Evolutionary conservation across 176 grass and related monocot species (phyloP).

Genomic region (Zoysia pacifica): DNA sequence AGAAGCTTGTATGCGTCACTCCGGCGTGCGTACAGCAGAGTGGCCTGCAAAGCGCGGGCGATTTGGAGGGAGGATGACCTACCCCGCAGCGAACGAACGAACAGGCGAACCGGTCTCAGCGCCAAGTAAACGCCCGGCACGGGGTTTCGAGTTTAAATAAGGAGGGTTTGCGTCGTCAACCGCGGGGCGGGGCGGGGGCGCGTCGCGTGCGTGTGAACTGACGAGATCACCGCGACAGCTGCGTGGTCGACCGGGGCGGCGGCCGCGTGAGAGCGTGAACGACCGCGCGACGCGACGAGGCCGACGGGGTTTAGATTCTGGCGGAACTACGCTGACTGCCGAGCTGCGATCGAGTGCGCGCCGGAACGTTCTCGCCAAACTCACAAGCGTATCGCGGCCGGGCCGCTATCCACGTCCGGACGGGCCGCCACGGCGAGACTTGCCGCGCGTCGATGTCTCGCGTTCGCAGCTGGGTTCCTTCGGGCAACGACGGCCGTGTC

Average conservation of each 20-base stretch:
- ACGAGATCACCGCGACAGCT: not conserved
- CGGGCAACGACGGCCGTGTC: not conserved
- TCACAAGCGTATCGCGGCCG: not conserved
- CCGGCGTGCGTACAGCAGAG: not conserved
- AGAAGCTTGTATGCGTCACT: not conserved
- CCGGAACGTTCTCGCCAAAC: not conserved
- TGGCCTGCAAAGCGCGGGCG: constrained; percentile 11
- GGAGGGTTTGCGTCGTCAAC: too few relatives aligned
- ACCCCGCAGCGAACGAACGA: constrained; percentile 36
- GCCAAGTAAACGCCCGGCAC: not conserved
- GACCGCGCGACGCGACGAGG: not conserved
- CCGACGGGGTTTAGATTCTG: constrained; percentile 1
- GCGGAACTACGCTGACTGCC: not conserved
- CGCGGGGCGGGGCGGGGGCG: not conserved
- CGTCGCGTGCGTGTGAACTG: constrained; percentile 27
- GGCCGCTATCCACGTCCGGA: not conserved
- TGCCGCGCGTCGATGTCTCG: not conserved
- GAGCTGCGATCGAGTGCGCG: not conserved
- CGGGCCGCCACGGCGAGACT: not conserved
- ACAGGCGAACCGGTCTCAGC: not conserved
- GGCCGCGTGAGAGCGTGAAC: not conserved
- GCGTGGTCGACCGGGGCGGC: not conserved
- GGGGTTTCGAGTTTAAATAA: not conserved
- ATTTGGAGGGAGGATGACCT: constrained; percentile 22
- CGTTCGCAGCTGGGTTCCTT: not conserved